These are phyloP conservation scores for Boechera retrofracta DNA, from an alignment of 345 rosid species.

Conservation along the genomic window DNA sequence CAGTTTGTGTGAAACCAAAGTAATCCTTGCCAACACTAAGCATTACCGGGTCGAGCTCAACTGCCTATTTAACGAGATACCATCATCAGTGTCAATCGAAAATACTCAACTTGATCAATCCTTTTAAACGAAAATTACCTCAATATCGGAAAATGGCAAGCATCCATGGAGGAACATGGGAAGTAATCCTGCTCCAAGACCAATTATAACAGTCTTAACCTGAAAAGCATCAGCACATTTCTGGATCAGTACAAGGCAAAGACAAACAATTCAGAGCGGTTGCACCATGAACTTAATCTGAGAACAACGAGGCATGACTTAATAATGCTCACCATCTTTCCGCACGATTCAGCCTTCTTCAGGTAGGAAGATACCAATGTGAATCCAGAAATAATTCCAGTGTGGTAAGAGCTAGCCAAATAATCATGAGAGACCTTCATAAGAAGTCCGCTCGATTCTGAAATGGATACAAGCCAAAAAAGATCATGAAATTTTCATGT, in stretches of 20 bases:
- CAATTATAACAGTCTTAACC: constrained; percentile 81
- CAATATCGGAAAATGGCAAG: constrained; percentile 62
- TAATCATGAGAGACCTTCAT: constrained; percentile 74
- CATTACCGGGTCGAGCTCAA: constrained; percentile 81
- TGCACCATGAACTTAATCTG: constrained; percentile 7
- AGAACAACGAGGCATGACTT: background rate
- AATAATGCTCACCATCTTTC: constrained; percentile 55
- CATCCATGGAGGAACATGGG: constrained; percentile 91
- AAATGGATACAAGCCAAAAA: constrained; percentile 10
- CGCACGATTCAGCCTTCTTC: constrained; percentile 61
- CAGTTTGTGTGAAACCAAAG: constrained; percentile 69
- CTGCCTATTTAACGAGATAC: constrained; percentile 56
- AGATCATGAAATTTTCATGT: background rate
- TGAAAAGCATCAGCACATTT: constrained; percentile 42
- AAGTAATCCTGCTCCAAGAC: constrained; percentile 96
- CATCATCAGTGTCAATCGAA: constrained; percentile 11
- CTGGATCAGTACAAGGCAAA: constrained; percentile 22
- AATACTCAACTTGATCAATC: constrained; percentile 14
- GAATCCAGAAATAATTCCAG: constrained; percentile 85
- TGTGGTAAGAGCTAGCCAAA: constrained; percentile 89
- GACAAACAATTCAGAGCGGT: background rate
- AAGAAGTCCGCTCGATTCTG: constrained; percentile 52
- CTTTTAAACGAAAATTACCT: constrained; percentile 54
- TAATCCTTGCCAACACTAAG: constrained; percentile 66
- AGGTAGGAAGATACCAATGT: constrained; percentile 71